phyloP scores from a whole-genome alignment of 108 stramenopile genomes.

The Conticribra guillardii region DNA sequence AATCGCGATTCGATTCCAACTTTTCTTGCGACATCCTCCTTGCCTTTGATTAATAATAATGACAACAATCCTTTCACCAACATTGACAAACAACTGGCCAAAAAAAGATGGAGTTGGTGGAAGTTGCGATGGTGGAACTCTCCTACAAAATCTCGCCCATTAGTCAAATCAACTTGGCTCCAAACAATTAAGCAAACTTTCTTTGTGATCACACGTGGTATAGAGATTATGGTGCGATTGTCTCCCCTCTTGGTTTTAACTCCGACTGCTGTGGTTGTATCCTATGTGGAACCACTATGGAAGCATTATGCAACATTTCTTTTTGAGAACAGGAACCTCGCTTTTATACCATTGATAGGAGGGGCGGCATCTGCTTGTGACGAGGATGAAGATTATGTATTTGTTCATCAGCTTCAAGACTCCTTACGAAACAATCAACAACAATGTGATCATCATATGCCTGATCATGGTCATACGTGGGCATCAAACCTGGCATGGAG shows the following conservation, averaged over 20 bases:
- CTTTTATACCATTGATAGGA: not conserved
- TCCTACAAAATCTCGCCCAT: not conserved
- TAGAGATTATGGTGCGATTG: constrained; percentile 65
- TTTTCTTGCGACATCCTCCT: too few species aligned
- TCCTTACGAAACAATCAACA: not conserved
- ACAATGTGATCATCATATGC: not conserved
- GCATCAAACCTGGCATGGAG: constrained; percentile 71
- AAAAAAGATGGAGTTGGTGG: too few species aligned
- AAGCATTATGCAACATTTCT: not conserved
- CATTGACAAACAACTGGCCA: too few species aligned
- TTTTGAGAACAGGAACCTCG: not conserved
- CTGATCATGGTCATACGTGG: constrained; percentile 7
- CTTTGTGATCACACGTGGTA: constrained; percentile 38
- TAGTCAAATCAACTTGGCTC: constrained; percentile 3
- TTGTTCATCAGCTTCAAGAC: constrained; percentile 15
- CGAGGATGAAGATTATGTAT: constrained; percentile 9
- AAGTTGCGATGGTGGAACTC: too few species aligned
- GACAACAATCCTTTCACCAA: too few species aligned
- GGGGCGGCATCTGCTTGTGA: not conserved
- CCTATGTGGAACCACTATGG: constrained; percentile 10
- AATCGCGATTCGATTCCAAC: too few species aligned
- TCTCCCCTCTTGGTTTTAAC: constrained; percentile 73
- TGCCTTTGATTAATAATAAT: too few species aligned
- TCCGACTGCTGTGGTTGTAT: constrained; percentile 61
- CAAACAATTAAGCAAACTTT: constrained; percentile 18